Evolutionary conservation across 495 filamentous ascomycete genomes (phyloP).

Genomic region (Aspergillus cavernicola): DNA sequence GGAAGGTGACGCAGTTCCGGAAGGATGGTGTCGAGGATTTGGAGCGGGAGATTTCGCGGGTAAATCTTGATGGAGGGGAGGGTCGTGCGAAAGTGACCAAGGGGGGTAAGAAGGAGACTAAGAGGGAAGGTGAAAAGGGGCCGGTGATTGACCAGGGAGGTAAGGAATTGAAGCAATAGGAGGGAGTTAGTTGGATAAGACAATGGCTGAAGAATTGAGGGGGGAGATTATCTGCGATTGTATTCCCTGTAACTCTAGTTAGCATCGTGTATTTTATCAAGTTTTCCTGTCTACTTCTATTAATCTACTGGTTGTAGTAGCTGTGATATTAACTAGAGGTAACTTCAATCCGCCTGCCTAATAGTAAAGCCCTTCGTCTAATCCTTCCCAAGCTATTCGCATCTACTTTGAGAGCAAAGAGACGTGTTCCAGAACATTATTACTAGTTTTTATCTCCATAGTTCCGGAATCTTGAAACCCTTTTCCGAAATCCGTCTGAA

Average conservation of each 20-base stretch:
- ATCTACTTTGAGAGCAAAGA: no score
- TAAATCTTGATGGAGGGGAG: conserved; percentile 30
- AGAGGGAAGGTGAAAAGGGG: neutral
- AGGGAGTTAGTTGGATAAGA: no score
- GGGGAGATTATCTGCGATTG: neutral
- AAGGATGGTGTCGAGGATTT: conserved; percentile 61
- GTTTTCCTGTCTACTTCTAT: neutral
- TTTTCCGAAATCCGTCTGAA: no score
- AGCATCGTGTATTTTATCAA: conserved; percentile 1
- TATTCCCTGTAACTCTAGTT: neutral
- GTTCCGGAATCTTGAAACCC: neutral
- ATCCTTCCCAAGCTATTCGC: no score
- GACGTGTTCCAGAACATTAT: neutral
- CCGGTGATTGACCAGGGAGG: neutral
- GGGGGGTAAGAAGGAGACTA: neutral
- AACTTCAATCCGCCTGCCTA: no score
- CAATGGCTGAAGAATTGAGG: neutral
- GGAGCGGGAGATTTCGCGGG: conserved; percentile 65
- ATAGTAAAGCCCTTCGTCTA: no score
- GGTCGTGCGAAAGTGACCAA: neutral
- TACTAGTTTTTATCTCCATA: neutral
- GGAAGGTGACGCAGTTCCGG: conserved; percentile 81
- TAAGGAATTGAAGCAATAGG: neutral
- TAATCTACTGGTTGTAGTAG: no score
- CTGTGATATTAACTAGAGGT: no score